Conservation (phyloP, 2,329 filamentous ascomycete genomes). For the Neurospora sp. region DNA sequence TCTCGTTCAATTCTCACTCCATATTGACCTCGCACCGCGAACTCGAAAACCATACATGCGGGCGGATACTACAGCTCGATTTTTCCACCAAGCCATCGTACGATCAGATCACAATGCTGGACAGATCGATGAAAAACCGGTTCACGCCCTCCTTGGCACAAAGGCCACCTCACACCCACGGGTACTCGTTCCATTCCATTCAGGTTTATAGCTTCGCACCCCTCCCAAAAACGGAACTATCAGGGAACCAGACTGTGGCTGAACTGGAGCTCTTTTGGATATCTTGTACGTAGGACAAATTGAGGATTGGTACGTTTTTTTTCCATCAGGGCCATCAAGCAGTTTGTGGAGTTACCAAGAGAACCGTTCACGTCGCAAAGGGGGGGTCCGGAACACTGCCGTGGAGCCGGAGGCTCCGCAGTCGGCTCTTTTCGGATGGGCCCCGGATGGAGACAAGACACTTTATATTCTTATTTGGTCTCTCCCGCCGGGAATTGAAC, state of each 20-base stretch:
- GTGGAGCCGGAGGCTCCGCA: background rate
- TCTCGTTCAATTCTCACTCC: background rate
- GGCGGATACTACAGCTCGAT: background rate
- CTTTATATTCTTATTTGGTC: background rate
- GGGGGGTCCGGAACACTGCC: background rate
- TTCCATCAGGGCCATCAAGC: background rate
- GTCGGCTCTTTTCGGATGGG: background rate
- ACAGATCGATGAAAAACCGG: background rate
- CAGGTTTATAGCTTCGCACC: background rate
- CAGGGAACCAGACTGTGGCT: background rate
- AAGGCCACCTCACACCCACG: background rate
- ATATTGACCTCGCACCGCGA: background rate
- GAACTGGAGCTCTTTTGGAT: background rate
- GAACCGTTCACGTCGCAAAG: background rate
- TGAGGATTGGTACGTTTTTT: background rate
- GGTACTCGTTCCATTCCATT: background rate
- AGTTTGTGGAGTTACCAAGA: background rate
- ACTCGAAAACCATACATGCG: background rate
- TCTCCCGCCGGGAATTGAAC: too few species aligned
- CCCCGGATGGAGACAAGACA: background rate
- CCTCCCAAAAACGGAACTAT: background rate
- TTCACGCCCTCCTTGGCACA: background rate
- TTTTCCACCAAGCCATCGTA: background rate
- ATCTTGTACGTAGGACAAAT: background rate
- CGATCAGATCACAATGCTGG: background rate